phyloP scores from a whole-genome alignment of 2,329 filamentous ascomycete genomes.

The Cercospora sp. region DNA sequence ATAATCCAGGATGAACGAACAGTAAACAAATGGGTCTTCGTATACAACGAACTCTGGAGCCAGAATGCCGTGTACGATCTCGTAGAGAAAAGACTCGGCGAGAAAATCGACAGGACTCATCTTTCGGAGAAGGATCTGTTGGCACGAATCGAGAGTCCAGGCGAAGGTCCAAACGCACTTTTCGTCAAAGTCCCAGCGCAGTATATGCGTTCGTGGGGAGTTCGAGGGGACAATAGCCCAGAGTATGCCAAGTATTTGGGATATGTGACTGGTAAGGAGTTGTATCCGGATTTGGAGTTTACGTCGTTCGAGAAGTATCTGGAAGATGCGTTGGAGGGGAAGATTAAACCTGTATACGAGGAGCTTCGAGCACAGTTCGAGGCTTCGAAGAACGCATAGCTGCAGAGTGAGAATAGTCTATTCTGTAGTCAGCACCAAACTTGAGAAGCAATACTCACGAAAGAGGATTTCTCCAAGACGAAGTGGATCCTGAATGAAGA shows the following conservation, averaged over 20 bases:
- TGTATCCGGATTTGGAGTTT: constrained; percentile 55
- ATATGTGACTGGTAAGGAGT: constrained; percentile 51
- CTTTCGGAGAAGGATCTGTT: constrained; percentile 41
- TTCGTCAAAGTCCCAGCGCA: constrained; percentile 40
- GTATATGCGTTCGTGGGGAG: constrained; percentile 50
- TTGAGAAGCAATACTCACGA: neutral
- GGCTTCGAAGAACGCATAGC: constrained; percentile 47
- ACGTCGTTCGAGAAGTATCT: constrained; percentile 45
- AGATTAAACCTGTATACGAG: constrained; percentile 29
- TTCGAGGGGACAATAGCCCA: constrained; percentile 56
- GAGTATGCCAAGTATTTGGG: constrained; percentile 55
- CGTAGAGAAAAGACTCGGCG: constrained; percentile 52
- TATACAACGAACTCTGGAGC: constrained; percentile 50
- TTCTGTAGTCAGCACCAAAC: neutral
- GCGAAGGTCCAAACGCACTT: constrained; percentile 24
- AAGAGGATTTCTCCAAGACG: neutral
- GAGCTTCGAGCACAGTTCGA: constrained; percentile 45
- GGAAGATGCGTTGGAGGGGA: constrained; percentile 45
- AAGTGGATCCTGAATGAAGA: neutral
- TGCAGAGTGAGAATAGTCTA: neutral
- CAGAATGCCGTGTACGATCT: constrained; percentile 51
- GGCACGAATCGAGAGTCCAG: constrained; percentile 35
- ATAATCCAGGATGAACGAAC: constrained; percentile 57
- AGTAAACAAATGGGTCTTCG: constrained; percentile 55
- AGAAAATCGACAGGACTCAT: constrained; percentile 43